Base-by-base conservation (phyloP, 2,329 filamentous ascomycete genomes). In the Hypoxylon sp. region DNA sequence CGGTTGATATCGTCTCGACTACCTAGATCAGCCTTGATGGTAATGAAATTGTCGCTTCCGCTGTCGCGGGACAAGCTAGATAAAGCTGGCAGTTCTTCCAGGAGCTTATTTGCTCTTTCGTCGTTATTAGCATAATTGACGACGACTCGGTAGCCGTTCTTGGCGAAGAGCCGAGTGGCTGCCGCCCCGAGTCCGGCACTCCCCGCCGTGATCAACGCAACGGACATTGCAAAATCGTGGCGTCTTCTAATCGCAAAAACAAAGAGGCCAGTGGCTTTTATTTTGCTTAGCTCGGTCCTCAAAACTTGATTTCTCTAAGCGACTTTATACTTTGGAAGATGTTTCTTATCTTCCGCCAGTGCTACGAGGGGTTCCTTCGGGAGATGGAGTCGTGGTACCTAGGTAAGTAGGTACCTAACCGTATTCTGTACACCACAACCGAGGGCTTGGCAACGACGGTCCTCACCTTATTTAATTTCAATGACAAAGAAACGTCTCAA, bases 71-170 rank as follows among this genome's bases (percentile, higher is more conserved):
- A 51, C 80, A 65, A 80, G 76, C 75, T 60, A 69, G 87, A 84
- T 28, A 86, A 77, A 5, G 76, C 74, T 45, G 85, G 75, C 5
- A 94, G 80, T 65, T 87, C 86, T 9, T 81, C 75, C 2, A 89
- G 82, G 2, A 93, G 81, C 6, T 82, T 80, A 46, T 87, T 80
- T 5, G 92, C 93, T 1, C 88, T 84, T 17, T 85, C 83, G 36
- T 82, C 78, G 76, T 87, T 89, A 68, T 84, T 87, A 78, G 85
- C 83, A 79, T 93, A 95, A 80, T 94, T 95, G 76, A 96, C 86
- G 7, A 89, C 87, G 9, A 95, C 82, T 63, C 91, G 90, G 75
- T 87, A 87, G 50, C 91, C 91, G 73, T 90, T 84, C 21, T 84
- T 80, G 7, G 91, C 91, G 73, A 94, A 93, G 32, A 89, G 87